Base-by-base conservation (phyloP, 805 yeast genomes). In the Ogataea chonburiensis region DNA sequence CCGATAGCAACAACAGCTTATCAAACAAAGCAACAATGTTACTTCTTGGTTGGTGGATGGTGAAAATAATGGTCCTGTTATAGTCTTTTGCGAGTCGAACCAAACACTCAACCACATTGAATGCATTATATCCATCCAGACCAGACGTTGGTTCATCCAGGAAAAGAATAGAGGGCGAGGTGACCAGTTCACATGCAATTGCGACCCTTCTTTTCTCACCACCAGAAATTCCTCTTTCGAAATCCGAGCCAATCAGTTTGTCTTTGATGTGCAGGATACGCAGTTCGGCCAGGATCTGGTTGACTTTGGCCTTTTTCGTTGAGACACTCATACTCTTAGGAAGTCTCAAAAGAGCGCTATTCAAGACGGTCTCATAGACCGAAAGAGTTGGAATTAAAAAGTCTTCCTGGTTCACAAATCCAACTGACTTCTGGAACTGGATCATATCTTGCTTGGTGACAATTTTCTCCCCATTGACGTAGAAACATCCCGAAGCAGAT, bases 371-470 rank as follows among this genome's bases (percentile, higher is more conserved):
- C 63, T 93, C 99, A 56, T 84, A 93, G 3, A 93, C 98, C 0
- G 98, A 91, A 41, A 91, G 68, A 0, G 98, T 93, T 3, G 98
- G 94, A 42, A 93, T 73, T 38, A 93, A 67, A 46, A 77, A 82
- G 56, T 89, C 96, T 51, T 93, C 96, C 61, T 93, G 98, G 60
- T 93, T 97, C 6, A 93, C 98, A 69, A 88, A 93, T 0, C 98
- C 98, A 38, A 84, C 77, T 4, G 86, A 73, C 50, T 79, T 79
- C 40, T 75, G 71, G 57, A 75, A 81, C 25, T 77, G 73, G 5
- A 63, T 60, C 31, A 53, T 34, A 24, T 63, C 67, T 13, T 53
- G 48, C 23, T 36, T 47, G 18, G 53, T 36, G 8, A 35, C 28
- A 12, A 64, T 43, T 29, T 47, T 46, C 42, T 74, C 73, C 3